Percentiles rank a stretch among this genome's conserved stretches.
Conservation (phyloP, 257 asterid species). For the Jaltomata sinuosa region DNA sequence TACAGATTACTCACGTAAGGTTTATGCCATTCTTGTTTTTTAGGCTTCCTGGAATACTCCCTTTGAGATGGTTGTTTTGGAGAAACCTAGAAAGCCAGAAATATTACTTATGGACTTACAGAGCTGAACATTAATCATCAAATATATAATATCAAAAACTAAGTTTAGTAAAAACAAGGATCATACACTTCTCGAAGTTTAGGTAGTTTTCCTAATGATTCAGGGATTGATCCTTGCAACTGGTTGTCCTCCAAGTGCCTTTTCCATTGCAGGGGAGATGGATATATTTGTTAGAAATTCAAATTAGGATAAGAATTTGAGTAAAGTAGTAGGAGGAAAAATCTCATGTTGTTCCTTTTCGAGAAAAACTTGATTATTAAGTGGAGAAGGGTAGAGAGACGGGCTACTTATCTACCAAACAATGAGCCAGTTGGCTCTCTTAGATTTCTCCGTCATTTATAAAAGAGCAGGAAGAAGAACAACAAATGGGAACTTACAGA, state of each 20-base stretch:
- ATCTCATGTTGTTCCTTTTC: not conserved
- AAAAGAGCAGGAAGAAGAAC: not conserved
- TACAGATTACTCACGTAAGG: conserved; percentile 29
- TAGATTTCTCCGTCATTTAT: not conserved
- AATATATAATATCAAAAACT: not conserved
- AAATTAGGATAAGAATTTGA: not conserved
- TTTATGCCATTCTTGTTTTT: conserved; percentile 22
- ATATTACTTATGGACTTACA: not conserved
- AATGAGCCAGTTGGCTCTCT: not conserved
- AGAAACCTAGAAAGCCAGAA: conserved; percentile 40
- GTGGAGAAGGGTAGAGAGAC: not conserved
- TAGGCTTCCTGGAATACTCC: conserved; percentile 39
- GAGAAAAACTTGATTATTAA: not conserved
- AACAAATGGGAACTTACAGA: conserved; percentile 34
- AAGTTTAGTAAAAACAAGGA: not conserved
- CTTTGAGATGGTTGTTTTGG: conserved; percentile 51
- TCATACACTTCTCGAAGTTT: conserved; percentile 57
- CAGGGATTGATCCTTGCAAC: conserved; percentile 58
- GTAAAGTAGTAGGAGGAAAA: not conserved
- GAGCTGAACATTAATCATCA: not conserved
- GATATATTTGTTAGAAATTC: not conserved
- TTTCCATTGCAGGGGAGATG: not conserved
- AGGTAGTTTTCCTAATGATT: conserved; percentile 44
- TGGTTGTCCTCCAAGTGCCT: conserved; percentile 83
- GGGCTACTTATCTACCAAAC: not conserved